Evolutionary conservation across 1,284 basidiomycete genomes (phyloP).

Genomic region (Porogramme epimiltina): DNA sequence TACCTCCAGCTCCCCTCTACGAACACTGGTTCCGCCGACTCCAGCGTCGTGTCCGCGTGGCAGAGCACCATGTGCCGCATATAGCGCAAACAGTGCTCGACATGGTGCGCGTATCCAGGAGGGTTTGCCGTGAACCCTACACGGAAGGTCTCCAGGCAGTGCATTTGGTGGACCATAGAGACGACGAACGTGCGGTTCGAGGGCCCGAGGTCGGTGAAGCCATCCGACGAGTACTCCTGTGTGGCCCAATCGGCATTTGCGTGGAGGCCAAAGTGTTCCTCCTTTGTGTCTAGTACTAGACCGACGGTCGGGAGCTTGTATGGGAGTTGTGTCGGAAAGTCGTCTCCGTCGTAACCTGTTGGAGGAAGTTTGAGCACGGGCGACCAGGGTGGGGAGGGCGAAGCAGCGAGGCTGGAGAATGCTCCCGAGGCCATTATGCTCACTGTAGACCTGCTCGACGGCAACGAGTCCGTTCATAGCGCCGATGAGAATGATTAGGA

Average conservation of each 20-base stretch:
- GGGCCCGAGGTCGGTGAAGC: slow-evolving; percentile 38
- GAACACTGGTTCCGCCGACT: slow-evolving; percentile 30
- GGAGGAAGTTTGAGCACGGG: too few relatives aligned
- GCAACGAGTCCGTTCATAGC: too few relatives aligned
- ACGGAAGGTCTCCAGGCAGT: slow-evolving; percentile 26
- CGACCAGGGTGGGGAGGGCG: too few relatives aligned
- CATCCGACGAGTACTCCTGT: slow-evolving; percentile 35
- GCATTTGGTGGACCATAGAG: slow-evolving; percentile 27
- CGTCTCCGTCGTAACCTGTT: slow-evolving; percentile 25
- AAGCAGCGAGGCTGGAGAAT: too few relatives aligned
- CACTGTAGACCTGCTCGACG: too few relatives aligned
- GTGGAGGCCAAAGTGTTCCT: slow-evolving; percentile 16
- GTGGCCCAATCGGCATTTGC: slow-evolving; percentile 38
- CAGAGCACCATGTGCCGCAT: slow-evolving; percentile 40
- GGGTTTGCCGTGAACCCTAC: slow-evolving; percentile 23
- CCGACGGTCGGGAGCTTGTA: slow-evolving; percentile 17
- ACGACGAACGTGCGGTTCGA: slow-evolving; percentile 22
- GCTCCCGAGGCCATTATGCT: too few relatives aligned
- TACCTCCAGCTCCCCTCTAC: slow-evolving; percentile 16
- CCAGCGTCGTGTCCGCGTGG: slow-evolving; percentile 40
- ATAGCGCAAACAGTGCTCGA: slow-evolving; percentile 42
- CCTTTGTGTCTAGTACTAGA: slow-evolving; percentile 14
- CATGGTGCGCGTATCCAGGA: slow-evolving; percentile 28
- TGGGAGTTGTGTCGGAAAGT: slow-evolving; percentile 25
- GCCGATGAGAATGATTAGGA: too few relatives aligned